These are phyloP conservation scores for Boletus patriciae DNA, from an alignment of 768 basidiomycete species.

Conservation along the genomic window DNA sequence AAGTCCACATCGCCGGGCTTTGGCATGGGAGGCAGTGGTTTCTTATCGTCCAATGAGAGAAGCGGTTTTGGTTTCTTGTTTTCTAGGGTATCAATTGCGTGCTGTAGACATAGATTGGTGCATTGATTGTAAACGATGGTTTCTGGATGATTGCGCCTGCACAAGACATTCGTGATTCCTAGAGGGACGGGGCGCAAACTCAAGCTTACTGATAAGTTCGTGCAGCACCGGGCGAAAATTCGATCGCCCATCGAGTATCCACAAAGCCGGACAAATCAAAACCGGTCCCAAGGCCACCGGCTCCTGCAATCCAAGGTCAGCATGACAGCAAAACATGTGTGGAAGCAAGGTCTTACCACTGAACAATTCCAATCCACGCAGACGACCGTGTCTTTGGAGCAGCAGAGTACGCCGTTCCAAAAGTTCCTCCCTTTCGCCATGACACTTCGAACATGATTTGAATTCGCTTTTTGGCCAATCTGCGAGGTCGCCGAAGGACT, in stretches of 20 bases:
- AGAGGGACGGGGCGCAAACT: background rate
- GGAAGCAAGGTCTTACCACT: constrained; percentile 45
- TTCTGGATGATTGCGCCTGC: constrained; percentile 61
- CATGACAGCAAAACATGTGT: background rate
- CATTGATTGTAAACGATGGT: constrained; percentile 65
- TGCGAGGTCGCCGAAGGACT: constrained; percentile 21
- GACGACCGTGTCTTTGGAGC: constrained; percentile 39
- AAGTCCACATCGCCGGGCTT: constrained; percentile 61
- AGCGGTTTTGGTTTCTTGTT: constrained; percentile 43
- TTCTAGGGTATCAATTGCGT: constrained; percentile 50
- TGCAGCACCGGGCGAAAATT: constrained; percentile 63
- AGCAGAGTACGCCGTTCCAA: constrained; percentile 34
- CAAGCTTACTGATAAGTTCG: constrained; percentile 56
- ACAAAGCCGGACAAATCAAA: constrained; percentile 61
- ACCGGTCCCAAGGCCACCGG: constrained; percentile 72
- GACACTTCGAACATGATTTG: constrained; percentile 43
- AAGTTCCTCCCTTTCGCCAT: constrained; percentile 30
- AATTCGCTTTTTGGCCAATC: constrained; percentile 33
- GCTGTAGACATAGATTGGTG: constrained; percentile 56
- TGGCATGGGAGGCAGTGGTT: constrained; percentile 50
- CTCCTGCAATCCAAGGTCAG: constrained; percentile 44
- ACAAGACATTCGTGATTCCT: background rate
- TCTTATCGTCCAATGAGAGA: constrained; percentile 40
- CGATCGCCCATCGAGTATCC: constrained; percentile 67
- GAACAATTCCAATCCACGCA: constrained; percentile 68